Conservation (phyloP, 192 early-diverging fungal species). For the Pecoramyces ruminantium region DNA sequence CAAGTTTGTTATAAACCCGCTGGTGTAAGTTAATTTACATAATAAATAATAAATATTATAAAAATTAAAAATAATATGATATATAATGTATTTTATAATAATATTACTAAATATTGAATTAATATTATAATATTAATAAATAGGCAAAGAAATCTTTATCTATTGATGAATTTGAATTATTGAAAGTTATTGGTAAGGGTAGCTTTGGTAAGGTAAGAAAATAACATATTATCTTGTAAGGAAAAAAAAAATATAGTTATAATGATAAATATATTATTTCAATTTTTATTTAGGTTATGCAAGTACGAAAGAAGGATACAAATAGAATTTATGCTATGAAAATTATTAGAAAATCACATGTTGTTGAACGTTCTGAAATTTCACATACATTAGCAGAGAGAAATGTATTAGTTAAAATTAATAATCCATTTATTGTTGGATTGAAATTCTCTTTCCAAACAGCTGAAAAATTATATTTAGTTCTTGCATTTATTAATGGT, state of each 20-base stretch:
- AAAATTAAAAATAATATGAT: too few species aligned
- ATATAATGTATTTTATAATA: too few species aligned
- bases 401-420: slow-evolving; percentile 73
- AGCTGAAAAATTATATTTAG: slow-evolving; percentile 85
- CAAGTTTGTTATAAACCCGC: background rate
- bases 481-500: slow-evolving; percentile 87
- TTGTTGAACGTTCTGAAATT: slow-evolving; percentile 82
- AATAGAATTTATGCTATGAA: slow-evolving; percentile 96
- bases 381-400: slow-evolving; percentile 86
- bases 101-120: too few species aligned
- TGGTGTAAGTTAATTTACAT: background rate
- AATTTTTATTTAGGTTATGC: slow-evolving; percentile 53
- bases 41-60: too few species aligned
- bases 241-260: too few species aligned
- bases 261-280: too few species aligned
- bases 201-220: slow-evolving; percentile 70
- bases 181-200: slow-evolving; percentile 93
- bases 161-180: slow-evolving; percentile 80
- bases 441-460: slow-evolving; percentile 53
- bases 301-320: slow-evolving; percentile 81
- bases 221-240: background rate
- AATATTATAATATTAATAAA: too few species aligned
- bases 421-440: slow-evolving; percentile 46
- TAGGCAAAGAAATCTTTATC: slow-evolving; percentile 30
- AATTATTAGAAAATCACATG: slow-evolving; percentile 80